phyloP scores from a whole-genome alignment of 257 asterid species.

The Rehmannia glutinosa region DNA sequence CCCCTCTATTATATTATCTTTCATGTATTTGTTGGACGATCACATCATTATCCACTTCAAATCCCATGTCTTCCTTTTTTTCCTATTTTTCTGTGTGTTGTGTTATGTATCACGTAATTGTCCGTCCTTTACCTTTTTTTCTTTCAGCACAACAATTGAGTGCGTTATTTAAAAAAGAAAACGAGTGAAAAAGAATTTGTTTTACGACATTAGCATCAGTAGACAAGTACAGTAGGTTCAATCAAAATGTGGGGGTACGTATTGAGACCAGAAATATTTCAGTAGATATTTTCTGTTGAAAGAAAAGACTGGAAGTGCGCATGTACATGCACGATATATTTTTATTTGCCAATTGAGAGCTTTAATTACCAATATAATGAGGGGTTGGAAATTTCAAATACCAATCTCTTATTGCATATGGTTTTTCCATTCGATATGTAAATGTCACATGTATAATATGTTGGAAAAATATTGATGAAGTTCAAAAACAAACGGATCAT shows the following conservation, averaged over 20 bases:
- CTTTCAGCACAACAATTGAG: neutral
- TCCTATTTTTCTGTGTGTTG: too few relatives aligned
- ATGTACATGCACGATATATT: neutral
- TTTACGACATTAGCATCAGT: too few relatives aligned
- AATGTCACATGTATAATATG: too few relatives aligned
- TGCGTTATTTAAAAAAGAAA: neutral
- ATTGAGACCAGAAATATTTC: neutral
- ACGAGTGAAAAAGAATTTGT: neutral
- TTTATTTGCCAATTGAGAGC: too few relatives aligned
- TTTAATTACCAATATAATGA: too few relatives aligned
- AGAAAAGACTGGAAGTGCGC: neutral
- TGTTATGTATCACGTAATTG: neutral
- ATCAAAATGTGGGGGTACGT: neutral
- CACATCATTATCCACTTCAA: neutral
- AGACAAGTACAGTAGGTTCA: too few relatives aligned
- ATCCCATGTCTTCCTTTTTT: neutral
- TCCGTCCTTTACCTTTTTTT: neutral
- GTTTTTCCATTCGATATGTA: too few relatives aligned
- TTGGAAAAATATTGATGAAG: too few relatives aligned
- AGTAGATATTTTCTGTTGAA: neutral
- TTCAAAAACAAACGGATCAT: too few relatives aligned
- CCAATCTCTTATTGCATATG: too few relatives aligned
- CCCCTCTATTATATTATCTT: neutral
- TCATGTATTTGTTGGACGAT: neutral
- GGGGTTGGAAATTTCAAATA: neutral